Evolutionary conservation across 345 rosid genomes (phyloP).

Genomic region (Trapa incisa): DNA sequence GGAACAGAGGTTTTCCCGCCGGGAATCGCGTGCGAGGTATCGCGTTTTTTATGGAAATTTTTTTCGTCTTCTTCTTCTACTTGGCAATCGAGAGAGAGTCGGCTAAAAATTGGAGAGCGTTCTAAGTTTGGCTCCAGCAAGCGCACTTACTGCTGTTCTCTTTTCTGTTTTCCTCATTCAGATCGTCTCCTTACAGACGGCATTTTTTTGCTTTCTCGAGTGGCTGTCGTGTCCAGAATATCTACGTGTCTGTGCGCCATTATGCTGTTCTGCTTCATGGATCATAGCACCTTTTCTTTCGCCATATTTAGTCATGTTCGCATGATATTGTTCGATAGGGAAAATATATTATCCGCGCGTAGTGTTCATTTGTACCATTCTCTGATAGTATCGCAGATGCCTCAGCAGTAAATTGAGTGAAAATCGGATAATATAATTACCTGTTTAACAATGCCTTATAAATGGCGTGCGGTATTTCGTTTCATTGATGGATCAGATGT

Average conservation of each 20-base stretch:
- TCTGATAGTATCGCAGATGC: neutral
- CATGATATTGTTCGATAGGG: too few relatives aligned
- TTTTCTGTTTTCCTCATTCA: neutral
- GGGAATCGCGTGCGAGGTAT: constrained; percentile 1
- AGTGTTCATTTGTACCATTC: neutral
- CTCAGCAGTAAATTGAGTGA: neutral
- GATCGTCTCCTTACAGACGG: neutral
- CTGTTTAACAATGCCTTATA: neutral
- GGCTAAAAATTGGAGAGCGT: neutral
- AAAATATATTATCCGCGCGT: neutral
- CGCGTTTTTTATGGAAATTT: neutral
- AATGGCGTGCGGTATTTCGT: neutral
- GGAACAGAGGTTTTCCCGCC: constrained; percentile 11
- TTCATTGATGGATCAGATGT: neutral
- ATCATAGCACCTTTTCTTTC: neutral
- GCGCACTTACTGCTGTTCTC: neutral
- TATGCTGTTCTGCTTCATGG: neutral
- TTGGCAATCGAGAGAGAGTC: neutral
- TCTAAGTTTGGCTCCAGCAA: neutral
- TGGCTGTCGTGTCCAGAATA: too few relatives aligned
- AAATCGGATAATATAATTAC: neutral
- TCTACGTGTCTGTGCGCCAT: neutral
- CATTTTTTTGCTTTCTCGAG: neutral
- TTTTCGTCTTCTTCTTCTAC: neutral
- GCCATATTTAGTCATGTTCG: neutral